Evolutionary conservation across 371 early-diverging fungal species (phyloP), one percentile per base, ranked within the genome.

Genomic region (Mucor mucedo): DNA sequence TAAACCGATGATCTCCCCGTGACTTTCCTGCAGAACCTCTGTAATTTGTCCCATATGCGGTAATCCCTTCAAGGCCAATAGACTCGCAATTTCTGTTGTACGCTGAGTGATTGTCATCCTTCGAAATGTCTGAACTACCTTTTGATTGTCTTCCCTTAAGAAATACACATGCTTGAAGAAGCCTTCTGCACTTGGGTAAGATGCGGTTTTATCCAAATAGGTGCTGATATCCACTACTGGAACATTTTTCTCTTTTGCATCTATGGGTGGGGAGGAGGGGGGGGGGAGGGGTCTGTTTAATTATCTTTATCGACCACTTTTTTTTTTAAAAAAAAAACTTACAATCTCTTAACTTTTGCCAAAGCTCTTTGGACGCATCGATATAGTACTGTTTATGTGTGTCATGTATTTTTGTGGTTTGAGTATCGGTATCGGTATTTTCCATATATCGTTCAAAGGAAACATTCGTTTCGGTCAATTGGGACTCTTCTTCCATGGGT

Each of bases 51-150:
- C 78, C 58, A 82, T 76, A 33, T 75, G 72, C 2, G 66, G 70
- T 14, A 69, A 6, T 8, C 59, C 60, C 16, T 70, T 62, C 4
- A 82, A 35, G 10, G 58, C 55, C 16, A 82, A 32, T 0, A 82
- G 52, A 44, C 80, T 71, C 2, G 71, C 80, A 21, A 82, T 60
- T 56, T 82, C 80, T 0, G 71, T 79, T 2, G 69, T 68, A 28
- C 83, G 71, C 48, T 82, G 83, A 8, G 68, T 62, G 38, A 75
- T 64, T 2, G 80, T 79, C 83, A 82, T 82, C 0, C 76, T 59
- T 16, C 71, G 58, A 52, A 82, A 82, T 8, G 78, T 78, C 48
- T 82, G 80, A 4, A 79, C 70, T 1, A 82, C 83, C 27, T 72
- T 56, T 48, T 54, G 55, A 4, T 48, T 39, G 42, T 77, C 62